Conservation (phyloP, 257 asterid species). For the Buddleja alternifolia region DNA sequence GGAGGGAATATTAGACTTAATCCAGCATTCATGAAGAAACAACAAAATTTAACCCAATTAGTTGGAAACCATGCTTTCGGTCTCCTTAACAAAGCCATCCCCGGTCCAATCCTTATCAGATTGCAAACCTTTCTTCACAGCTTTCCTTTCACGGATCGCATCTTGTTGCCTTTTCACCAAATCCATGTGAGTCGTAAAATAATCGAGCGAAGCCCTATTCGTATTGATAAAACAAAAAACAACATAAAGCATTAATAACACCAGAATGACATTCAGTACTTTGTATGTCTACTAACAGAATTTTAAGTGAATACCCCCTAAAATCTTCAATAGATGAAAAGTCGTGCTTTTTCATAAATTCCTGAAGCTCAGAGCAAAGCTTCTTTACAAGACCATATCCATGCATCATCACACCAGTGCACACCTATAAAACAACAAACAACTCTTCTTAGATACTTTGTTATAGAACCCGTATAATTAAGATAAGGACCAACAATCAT, state of each 20-base stretch:
- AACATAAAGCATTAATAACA: no score
- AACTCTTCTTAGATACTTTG: conserved; percentile 21
- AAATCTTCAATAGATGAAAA: conserved; percentile 79
- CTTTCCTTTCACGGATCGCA: conserved; percentile 70
- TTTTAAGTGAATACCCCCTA: conserved; percentile 60
- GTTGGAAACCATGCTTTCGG: conserved; percentile 95
- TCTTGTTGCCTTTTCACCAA: conserved; percentile 72
- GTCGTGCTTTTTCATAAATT: conserved; percentile 77
- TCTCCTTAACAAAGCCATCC: conserved; percentile 83
- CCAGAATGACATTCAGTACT: not conserved
- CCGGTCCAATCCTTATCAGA: conserved; percentile 99
- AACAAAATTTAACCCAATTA: conserved; percentile 23
- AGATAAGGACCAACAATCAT: not conserved
- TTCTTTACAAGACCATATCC: conserved; percentile 84
- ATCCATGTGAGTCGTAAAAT: conserved; percentile 75
- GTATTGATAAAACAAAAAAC: not conserved
- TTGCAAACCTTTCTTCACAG: conserved; percentile 71
- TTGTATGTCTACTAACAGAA: not conserved
- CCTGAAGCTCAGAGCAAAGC: conserved; percentile 85
- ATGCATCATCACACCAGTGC: conserved; percentile 97
- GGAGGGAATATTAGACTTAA: no score
- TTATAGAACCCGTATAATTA: no score
- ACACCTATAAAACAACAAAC: conserved; percentile 60
- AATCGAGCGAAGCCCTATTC: conserved; percentile 66
- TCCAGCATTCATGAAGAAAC: no score